phyloP scores from a whole-genome alignment of 768 basidiomycete species.

The Hygrophoropsis aurantiaca region DNA sequence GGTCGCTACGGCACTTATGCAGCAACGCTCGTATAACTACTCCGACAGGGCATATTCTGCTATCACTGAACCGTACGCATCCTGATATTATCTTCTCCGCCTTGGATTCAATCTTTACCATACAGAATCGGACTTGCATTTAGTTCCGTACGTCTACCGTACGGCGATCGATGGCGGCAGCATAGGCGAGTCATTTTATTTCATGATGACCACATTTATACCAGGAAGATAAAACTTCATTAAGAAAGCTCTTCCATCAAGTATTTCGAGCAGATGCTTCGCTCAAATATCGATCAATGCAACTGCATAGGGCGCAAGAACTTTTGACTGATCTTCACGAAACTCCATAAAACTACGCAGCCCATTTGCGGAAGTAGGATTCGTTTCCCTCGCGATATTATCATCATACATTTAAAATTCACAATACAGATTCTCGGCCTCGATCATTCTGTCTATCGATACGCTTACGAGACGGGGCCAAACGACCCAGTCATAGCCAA shows the following conservation, averaged over 20 bases:
- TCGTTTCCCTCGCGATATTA: background rate
- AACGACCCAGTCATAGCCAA: background rate
- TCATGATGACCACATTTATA: no score
- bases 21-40: conserved; percentile 23
- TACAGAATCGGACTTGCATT: no score
- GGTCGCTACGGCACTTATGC: conserved; percentile 27
- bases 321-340: background rate
- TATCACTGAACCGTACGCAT: conserved; percentile 12
- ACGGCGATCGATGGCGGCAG: no score
- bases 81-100: no score
- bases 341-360: conserved; percentile 23
- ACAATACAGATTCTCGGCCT: background rate
- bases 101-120: no score
- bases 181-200: no score
- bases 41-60: conserved; percentile 23
- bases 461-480: background rate
- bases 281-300: background rate
- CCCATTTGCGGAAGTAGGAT: conserved; percentile 26
- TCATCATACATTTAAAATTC: background rate
- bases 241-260: background rate
- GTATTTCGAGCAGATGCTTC: background rate
- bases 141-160: no score
- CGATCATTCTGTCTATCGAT: background rate
- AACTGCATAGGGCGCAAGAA: background rate
- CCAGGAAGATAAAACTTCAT: no score